Evolutionary conservation across 1,139 yeast genomes (phyloP).

Genomic region (Blastobotrys illinoisensis): DNA sequence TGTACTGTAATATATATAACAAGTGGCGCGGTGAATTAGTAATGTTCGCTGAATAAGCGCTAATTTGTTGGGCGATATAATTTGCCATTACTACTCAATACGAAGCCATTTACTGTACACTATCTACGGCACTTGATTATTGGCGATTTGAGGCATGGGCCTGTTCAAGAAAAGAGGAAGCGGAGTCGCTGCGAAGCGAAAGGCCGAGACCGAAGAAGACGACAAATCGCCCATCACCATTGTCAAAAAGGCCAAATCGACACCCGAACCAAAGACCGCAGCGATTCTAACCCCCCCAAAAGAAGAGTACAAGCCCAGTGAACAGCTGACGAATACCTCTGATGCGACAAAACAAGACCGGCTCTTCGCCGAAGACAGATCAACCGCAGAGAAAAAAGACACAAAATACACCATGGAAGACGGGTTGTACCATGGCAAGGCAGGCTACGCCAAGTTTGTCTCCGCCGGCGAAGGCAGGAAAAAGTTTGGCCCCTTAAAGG

Average conservation of each 20-base stretch:
- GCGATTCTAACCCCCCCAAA: background rate
- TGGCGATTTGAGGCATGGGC: no score
- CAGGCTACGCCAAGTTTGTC: conserved; percentile 22
- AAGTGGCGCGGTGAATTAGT: no score
- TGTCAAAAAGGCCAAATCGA: conserved; percentile 5
- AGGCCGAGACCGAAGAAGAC: conserved; percentile 4
- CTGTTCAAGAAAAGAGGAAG: conserved; percentile 34
- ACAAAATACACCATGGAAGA: conserved; percentile 11
- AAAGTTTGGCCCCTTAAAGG: conserved; percentile 25
- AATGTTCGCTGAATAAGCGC: no score
- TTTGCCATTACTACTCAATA: no score
- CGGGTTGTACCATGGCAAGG: conserved; percentile 35
- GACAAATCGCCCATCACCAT: conserved; percentile 6
- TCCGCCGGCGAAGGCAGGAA: background rate
- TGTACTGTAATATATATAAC: no score
- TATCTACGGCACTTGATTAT: no score
- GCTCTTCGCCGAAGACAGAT: conserved; percentile 9
- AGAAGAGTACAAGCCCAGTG: conserved; percentile 20
- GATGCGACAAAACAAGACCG: conserved; percentile 32
- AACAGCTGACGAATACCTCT: conserved; percentile 36
- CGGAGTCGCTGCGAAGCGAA: conserved; percentile 8
- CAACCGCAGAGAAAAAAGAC: conserved; percentile 1
- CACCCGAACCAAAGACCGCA: background rate
- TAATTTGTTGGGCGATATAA: no score
- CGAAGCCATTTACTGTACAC: no score